phyloP scores from a whole-genome alignment of 2,329 filamentous ascomycete genomes.

The Cercospora sojina region DNA sequence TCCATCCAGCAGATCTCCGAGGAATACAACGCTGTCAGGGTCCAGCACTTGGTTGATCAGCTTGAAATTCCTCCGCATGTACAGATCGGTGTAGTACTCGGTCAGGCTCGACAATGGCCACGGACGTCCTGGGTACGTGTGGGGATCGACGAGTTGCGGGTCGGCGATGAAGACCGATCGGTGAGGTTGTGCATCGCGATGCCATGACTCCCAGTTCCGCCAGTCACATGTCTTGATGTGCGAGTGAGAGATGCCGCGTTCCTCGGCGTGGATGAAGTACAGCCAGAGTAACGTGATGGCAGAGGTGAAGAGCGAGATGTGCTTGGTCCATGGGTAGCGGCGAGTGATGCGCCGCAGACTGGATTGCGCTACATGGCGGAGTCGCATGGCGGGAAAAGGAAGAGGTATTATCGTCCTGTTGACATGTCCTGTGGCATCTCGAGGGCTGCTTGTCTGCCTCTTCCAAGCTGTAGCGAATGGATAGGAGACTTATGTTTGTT shows the following conservation, averaged over 20 bases:
- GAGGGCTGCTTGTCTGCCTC: not conserved
- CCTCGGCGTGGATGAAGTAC: conserved; percentile 76
- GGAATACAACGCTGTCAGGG: conserved; percentile 86
- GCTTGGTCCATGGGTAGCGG: conserved; percentile 31
- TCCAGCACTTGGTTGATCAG: conserved; percentile 70
- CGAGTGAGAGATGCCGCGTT: conserved; percentile 72
- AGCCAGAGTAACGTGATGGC: conserved; percentile 61
- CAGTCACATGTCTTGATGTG: conserved; percentile 73
- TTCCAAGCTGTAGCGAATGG: not conserved
- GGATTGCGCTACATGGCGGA: conserved; percentile 25
- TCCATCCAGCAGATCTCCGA: conserved; percentile 94
- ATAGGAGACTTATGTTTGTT: not conserved
- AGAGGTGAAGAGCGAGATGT: conserved; percentile 26
- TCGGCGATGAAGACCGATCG: conserved; percentile 83
- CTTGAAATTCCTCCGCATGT: conserved; percentile 79
- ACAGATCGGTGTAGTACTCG: conserved; percentile 79
- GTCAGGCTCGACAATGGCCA: conserved; percentile 69
- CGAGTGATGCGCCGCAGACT: conserved; percentile 25
- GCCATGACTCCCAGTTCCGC: conserved; percentile 91
- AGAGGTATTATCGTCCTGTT: not conserved
- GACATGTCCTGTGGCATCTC: conserved; percentile 1
- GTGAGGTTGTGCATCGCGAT: conserved; percentile 73
- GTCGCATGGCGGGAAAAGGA: conserved; percentile 16
- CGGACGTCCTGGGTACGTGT: conserved; percentile 85
- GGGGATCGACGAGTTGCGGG: conserved; percentile 87